These are phyloP conservation scores for Trichoderma asperellum DNA, from an alignment of 2,329 filamentous ascomycete species.

Conservation along the genomic window DNA sequence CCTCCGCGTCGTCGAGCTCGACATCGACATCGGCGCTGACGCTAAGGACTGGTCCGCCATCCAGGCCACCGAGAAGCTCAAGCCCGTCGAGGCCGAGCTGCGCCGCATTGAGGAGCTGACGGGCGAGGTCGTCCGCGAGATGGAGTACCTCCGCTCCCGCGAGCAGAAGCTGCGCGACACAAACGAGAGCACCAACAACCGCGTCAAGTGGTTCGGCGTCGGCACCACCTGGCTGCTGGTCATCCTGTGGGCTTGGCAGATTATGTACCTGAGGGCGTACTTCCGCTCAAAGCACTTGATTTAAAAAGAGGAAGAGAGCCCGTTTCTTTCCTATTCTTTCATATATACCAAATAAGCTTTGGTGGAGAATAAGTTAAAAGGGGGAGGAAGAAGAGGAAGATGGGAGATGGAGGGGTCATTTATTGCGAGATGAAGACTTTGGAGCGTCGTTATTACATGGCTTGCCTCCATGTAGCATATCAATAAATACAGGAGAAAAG, in stretches of 20 bases:
- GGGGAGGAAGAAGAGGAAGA: no score
- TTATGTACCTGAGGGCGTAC: slow-evolving; percentile 95
- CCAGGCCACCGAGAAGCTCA: slow-evolving; percentile 94
- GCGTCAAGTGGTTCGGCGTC: slow-evolving; percentile 98
- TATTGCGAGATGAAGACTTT: neutral
- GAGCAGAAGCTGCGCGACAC: slow-evolving; percentile 98
- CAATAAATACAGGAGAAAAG: neutral
- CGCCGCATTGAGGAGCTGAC: slow-evolving; percentile 91
- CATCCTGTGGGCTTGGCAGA: slow-evolving; percentile 91
- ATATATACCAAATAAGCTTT: neutral
- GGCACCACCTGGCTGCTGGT: slow-evolving; percentile 90
- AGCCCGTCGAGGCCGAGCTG: slow-evolving; percentile 93
- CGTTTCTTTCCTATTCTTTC: slow-evolving; percentile 11
- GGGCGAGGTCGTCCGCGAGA: slow-evolving; percentile 84
- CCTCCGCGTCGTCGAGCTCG: slow-evolving; percentile 79
- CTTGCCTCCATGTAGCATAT: slow-evolving; percentile 3
- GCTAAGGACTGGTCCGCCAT: slow-evolving; percentile 98
- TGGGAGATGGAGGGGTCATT: neutral
- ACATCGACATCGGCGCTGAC: slow-evolving; percentile 94
- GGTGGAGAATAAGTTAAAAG: neutral
- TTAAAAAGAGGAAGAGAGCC: slow-evolving; percentile 31
- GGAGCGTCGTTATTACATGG: slow-evolving; percentile 6
- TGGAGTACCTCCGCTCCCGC: slow-evolving; percentile 89
- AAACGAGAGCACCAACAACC: slow-evolving; percentile 98
- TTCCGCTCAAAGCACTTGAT: slow-evolving; percentile 68